Percentiles rank a stretch among this genome's conserved stretches.
Conservation (phyloP, 148 eudicot genomes). For the Nepenthes mirabilis region DNA sequence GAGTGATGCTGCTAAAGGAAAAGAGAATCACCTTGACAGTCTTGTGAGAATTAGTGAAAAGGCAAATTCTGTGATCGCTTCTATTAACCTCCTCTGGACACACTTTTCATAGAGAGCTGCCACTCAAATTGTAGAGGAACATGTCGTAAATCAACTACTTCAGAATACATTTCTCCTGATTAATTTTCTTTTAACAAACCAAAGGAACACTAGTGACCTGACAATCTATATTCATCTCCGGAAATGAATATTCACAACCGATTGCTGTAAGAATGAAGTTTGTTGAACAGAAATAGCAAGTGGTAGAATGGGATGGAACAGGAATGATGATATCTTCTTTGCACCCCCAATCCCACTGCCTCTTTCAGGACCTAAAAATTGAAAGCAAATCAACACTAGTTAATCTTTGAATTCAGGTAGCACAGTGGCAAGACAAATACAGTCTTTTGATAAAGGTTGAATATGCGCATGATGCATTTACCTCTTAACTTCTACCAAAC, state of each 20-base stretch:
- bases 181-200: too few relatives aligned
- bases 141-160: too few relatives aligned
- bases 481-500: too few relatives aligned
- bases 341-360: slow-evolving; percentile 62
- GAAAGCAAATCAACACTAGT: slow-evolving; percentile 1
- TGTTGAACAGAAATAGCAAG: slow-evolving; percentile 85
- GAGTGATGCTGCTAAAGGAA: too few relatives aligned
- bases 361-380: slow-evolving; percentile 61
- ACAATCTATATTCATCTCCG: slow-evolving; percentile 32
- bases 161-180: too few relatives aligned
- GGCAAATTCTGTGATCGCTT: too few relatives aligned
- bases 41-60: too few relatives aligned
- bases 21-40: too few relatives aligned
- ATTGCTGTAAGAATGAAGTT: slow-evolving; percentile 64
- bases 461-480: too few relatives aligned
- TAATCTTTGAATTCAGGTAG: neutral
- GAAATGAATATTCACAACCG: slow-evolving; percentile 92
- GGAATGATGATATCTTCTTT: slow-evolving; percentile 73
- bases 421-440: neutral
- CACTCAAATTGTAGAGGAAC: too few relatives aligned
- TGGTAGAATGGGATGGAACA: slow-evolving; percentile 87
- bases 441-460: neutral
- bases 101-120: too few relatives aligned
- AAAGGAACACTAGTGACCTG: neutral
- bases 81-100: slow-evolving; percentile 1